Evolutionary conservation across 345 rosid genomes (phyloP), one percentile per base, ranked within the genome.

Genomic region (Dovyalis caffra): DNA sequence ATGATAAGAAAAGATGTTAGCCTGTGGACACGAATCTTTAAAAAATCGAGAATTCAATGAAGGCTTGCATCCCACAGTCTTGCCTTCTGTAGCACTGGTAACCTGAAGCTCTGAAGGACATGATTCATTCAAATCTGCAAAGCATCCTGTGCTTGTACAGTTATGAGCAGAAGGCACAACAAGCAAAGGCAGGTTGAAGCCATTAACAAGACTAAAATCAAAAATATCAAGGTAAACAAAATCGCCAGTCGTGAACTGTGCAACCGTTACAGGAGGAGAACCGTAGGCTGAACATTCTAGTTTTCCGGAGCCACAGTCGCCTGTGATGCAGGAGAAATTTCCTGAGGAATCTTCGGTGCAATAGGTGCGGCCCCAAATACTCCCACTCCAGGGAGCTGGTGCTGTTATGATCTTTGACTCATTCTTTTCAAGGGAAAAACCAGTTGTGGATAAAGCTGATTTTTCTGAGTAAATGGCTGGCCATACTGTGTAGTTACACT

Each of bases 161-260:
- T 91, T 91, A 16, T 78, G 75, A 0, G 91, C 93, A 0, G 86
- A 64, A 0, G 99, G 99, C 8, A 78, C 91, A 0, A 95, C 91
- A 29, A 90, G 72, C 87, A 95, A 33, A 7, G 97, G 92, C 26
- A 95, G 87, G 82, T 95, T 95, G 90, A 90, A 95, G 47, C 99
- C 99, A 61, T 92, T 97, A 1, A 91, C 99, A 61, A 95, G 84
- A 75, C 99, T 95, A 0, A 92, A 94, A 68, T 91, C 97, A 62
- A 85, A 95, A 81, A 66, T 91, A 74, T 95, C 99, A 0, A 86
- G 81, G 0, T 92, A 95, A 0, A 87, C 89, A n/a, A 70, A 78
- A 12, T 94, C 94, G 74, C 85, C 85, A 6, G 91, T 84, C 43
- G 84, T 87, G 83, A 95, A 91, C 68, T 92, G 96, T 2, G 93